phyloP scores from a whole-genome alignment of 352 stramenopile genomes.

The Plasmopara muralis region DNA sequence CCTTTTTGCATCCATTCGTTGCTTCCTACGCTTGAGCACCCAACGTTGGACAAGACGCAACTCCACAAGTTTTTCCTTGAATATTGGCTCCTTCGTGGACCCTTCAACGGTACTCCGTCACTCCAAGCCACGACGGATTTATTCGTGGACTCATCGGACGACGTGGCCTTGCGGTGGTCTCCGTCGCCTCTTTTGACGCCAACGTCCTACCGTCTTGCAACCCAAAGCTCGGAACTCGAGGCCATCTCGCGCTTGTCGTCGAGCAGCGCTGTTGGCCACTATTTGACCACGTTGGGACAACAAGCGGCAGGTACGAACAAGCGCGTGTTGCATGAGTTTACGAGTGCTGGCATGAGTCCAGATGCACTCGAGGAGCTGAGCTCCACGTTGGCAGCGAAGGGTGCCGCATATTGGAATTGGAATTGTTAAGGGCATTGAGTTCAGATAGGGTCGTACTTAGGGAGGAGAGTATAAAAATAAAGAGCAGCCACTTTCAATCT shows the following conservation, averaged over 20 bases:
- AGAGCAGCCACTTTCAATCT: too few species aligned
- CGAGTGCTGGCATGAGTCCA: constrained; percentile 57
- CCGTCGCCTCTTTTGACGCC: constrained; percentile 19
- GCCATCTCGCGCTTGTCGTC: constrained; percentile 40
- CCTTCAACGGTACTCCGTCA: constrained; percentile 24
- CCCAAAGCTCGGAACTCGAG: constrained; percentile 25
- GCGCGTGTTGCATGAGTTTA: constrained; percentile 71
- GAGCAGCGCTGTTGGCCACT: constrained; percentile 35
- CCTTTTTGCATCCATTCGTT: constrained; percentile 33
- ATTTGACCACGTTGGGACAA: constrained; percentile 35
- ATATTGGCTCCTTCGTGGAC: constrained; percentile 42
- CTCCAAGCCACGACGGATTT: constrained; percentile 26
- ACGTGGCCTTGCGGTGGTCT: constrained; percentile 40
- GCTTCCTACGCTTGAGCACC: constrained; percentile 26
- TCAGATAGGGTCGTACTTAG: too few species aligned
- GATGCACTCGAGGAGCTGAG: constrained; percentile 61
- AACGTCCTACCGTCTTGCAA: constrained; percentile 16
- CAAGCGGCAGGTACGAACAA: constrained; percentile 37
- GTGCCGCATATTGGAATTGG: constrained; percentile 31
- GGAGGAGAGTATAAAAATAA: too few species aligned
- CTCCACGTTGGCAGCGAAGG: constrained; percentile 31
- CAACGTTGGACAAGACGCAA: not conserved
- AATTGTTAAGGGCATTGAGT: too few species aligned
- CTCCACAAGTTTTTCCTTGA: constrained; percentile 30
- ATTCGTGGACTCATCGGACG: constrained; percentile 18